Conservation (phyloP, 306 rosid species). For the Rosa chinensis region DNA sequence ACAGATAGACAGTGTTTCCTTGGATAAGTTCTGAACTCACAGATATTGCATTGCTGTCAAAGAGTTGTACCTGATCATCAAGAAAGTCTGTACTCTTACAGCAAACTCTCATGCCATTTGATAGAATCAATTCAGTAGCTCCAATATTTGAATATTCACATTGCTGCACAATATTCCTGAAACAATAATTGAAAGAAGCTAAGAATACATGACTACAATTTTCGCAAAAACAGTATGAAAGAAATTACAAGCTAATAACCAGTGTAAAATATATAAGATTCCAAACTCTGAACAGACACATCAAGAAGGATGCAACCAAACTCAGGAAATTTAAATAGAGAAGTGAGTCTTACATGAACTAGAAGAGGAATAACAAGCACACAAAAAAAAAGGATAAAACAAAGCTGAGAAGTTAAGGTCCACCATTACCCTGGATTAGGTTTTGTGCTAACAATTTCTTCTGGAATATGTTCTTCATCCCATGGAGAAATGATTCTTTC, state of each 20-base stretch:
- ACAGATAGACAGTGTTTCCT: neutral
- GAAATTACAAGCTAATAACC: neutral
- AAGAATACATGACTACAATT: neutral
- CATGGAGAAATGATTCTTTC: constrained; percentile 58
- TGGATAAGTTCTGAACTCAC: constrained; percentile 2
- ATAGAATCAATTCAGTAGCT: constrained; percentile 78
- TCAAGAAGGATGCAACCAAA: neutral
- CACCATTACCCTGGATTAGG: constrained; percentile 80
- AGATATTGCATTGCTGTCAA: constrained; percentile 25
- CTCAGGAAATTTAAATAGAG: neutral
- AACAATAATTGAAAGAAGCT: constrained; percentile 17
- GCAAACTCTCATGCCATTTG: constrained; percentile 95
- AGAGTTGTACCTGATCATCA: constrained; percentile 74
- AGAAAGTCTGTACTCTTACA: constrained; percentile 89
- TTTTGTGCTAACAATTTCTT: constrained; percentile 74
- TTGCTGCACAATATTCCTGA: constrained; percentile 70
- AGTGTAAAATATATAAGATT: neutral
- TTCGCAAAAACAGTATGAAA: neutral
- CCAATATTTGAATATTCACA: constrained; percentile 74
- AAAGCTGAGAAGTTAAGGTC: neutral
- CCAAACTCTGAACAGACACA: neutral
- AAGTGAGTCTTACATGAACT: neutral
- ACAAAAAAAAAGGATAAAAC: neutral
- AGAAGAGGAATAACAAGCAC: constrained; percentile 1
- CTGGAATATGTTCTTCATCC: constrained; percentile 95